Conservation (phyloP, 2,329 filamentous ascomycete genomes). For the Microsporum audouinii region DNA sequence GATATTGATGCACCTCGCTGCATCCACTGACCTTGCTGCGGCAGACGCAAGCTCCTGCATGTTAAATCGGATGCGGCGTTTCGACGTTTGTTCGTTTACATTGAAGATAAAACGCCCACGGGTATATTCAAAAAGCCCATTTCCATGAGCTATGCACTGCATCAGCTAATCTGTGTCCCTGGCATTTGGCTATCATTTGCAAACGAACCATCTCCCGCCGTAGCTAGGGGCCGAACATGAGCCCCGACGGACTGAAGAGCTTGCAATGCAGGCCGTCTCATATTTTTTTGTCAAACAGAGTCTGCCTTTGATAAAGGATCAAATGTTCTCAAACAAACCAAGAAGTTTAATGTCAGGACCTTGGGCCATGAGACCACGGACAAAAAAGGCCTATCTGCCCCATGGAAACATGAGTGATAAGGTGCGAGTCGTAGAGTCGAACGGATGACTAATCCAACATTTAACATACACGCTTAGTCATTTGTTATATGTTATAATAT, state of each 20-base stretch:
- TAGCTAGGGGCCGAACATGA: neutral
- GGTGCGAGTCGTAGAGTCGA: too few species aligned
- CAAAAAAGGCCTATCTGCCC: too few species aligned
- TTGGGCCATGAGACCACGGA: too few species aligned
- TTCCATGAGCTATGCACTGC: neutral
- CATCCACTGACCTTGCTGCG: slow-evolving; percentile 22
- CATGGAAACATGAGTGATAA: too few species aligned
- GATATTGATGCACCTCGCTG: slow-evolving; percentile 23
- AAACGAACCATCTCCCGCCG: neutral
- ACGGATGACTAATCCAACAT: too few species aligned
- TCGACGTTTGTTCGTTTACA: slow-evolving; percentile 6
- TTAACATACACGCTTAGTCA: too few species aligned
- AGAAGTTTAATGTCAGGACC: too few species aligned
- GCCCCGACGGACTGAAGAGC: too few species aligned
- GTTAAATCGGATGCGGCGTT: slow-evolving; percentile 21
- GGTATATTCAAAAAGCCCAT: slow-evolving; percentile 6
- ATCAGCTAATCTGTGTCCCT: neutral
- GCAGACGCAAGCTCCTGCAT: slow-evolving; percentile 23
- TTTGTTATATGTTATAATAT: too few species aligned
- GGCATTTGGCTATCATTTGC: too few species aligned
- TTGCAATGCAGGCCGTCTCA: neutral
- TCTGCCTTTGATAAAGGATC: too few species aligned
- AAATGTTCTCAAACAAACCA: too few species aligned
- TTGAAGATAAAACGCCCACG: slow-evolving; percentile 8
- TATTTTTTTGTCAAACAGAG: neutral